A percentile compares a stretch with the other conserved stretches of the same genome.
Evolutionary conservation across 2,329 filamentous ascomycete species (phyloP).

Genomic region (Cladosporium phlei): DNA sequence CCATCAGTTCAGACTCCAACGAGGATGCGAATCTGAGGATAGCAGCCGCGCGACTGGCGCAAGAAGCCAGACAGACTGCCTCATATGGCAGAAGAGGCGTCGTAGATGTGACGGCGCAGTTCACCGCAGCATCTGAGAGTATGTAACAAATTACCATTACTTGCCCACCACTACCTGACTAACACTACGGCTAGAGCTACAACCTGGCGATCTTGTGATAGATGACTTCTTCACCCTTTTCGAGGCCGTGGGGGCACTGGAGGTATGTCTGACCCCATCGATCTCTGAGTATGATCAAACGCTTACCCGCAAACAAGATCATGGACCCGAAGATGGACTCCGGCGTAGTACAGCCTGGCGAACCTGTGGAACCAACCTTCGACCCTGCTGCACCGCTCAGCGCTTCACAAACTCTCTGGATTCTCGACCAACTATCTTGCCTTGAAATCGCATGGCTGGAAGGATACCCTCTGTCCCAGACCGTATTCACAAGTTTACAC

Average conservation of each 20-base stretch:
- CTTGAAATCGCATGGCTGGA: slow-evolving; percentile 97
- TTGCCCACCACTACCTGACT: background rate
- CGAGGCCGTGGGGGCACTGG: slow-evolving; percentile 82
- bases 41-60: slow-evolving; percentile 16
- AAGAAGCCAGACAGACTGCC: slow-evolving; percentile 22
- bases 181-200: slow-evolving; percentile 42
- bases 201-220: slow-evolving; percentile 80
- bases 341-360: slow-evolving; percentile 71
- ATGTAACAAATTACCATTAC: background rate
- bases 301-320: slow-evolving; percentile 57
- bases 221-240: slow-evolving; percentile 93
- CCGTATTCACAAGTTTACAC: slow-evolving; percentile 87
- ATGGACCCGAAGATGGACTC: slow-evolving; percentile 99
- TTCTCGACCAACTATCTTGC: slow-evolving; percentile 88
- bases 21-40: slow-evolving; percentile 16
- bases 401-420: slow-evolving; percentile 72
- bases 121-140: slow-evolving; percentile 27
- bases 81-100: slow-evolving; percentile 14
- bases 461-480: slow-evolving; percentile 93
- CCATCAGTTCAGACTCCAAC: slow-evolving; percentile 8
- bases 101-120: slow-evolving; percentile 34
- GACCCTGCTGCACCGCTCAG: slow-evolving; percentile 20
- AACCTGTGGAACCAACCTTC: slow-evolving; percentile 70
- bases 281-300: too few relatives aligned
- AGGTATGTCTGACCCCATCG: slow-evolving; percentile 49